Evolutionary conservation across 306 rosid species (phyloP).

Genomic region (Begonia masoniana): DNA sequence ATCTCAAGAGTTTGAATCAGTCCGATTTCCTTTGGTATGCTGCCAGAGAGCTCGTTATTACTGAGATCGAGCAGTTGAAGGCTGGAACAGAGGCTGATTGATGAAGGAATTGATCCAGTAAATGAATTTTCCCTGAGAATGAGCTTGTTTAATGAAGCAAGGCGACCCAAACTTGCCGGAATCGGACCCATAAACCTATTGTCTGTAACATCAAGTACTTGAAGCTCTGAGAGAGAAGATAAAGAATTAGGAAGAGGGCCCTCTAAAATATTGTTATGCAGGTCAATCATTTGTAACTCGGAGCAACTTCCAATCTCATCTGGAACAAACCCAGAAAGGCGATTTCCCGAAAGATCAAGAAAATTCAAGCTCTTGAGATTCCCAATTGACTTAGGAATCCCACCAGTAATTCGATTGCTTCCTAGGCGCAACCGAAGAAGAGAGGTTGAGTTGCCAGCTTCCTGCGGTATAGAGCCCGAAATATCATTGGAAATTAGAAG

Average conservation of each 20-base stretch:
- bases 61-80: conserved; percentile 93
- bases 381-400: conserved; percentile 59
- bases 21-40: conserved; percentile 56
- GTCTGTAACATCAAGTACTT: conserved; percentile 65
- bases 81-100: conserved; percentile 50
- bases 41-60: conserved; percentile 53
- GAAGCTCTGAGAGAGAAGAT: conserved; percentile 55
- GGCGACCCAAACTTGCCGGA: conserved; percentile 56
- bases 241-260: conserved; percentile 53
- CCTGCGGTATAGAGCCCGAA: conserved; percentile 64
- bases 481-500: conserved; percentile 78
- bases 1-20: conserved; percentile 59
- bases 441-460: conserved; percentile 68
- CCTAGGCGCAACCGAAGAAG: conserved; percentile 73
- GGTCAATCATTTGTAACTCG: conserved; percentile 74
- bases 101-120: conserved; percentile 65
- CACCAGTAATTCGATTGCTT: conserved; percentile 55
- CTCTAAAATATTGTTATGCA: conserved; percentile 48
- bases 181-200: conserved; percentile 52
- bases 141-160: conserved; percentile 55
- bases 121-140: conserved; percentile 53
- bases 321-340: conserved; percentile 57
- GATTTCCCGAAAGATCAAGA: conserved; percentile 68
- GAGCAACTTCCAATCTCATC: conserved; percentile 68
- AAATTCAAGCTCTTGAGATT: conserved; percentile 50